Percentiles rank a stretch among this genome's conserved stretches.
These are phyloP conservation scores for Drosera spatulata DNA, from an alignment of 179 eudicot species.

Conservation along the genomic window DNA sequence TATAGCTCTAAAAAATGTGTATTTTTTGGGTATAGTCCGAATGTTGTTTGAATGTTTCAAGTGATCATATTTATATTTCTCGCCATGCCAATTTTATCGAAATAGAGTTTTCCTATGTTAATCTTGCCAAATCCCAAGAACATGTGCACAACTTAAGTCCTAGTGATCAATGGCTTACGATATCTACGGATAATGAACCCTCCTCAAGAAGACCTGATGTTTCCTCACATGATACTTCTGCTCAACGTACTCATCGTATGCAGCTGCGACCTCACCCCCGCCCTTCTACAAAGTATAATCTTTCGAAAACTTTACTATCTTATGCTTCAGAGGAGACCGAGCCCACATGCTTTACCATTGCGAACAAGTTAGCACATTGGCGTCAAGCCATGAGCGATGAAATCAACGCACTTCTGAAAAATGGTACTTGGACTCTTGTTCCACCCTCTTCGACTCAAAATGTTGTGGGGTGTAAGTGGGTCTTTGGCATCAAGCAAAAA, in stretches of 20 bases:
- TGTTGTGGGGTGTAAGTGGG: conserved; percentile 1
- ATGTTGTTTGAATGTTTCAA: too few relatives aligned
- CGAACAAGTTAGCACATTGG: neutral
- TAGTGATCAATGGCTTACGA: neutral
- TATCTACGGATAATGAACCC: neutral
- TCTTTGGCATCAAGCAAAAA: neutral
- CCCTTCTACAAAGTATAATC: too few relatives aligned
- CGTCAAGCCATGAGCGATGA: neutral
- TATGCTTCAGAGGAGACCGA: too few relatives aligned
- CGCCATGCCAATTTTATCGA: neutral
- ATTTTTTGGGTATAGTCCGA: neutral
- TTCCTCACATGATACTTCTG: neutral
- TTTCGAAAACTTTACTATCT: too few relatives aligned
- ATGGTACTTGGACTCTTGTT: neutral
- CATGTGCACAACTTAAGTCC: neutral
- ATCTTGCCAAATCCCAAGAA: neutral
- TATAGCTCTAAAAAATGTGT: neutral
- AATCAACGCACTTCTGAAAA: neutral
- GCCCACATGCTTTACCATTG: too few relatives aligned
- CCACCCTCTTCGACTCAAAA: neutral
- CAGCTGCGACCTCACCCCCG: too few relatives aligned
- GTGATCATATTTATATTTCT: neutral
- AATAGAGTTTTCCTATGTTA: neutral
- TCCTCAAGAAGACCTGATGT: neutral
- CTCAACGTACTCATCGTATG: too few relatives aligned